Evolutionary conservation across 1,284 basidiomycete genomes (phyloP), one percentile per base, ranked within the genome.

Genomic region (Cryptococcus floricola): DNA sequence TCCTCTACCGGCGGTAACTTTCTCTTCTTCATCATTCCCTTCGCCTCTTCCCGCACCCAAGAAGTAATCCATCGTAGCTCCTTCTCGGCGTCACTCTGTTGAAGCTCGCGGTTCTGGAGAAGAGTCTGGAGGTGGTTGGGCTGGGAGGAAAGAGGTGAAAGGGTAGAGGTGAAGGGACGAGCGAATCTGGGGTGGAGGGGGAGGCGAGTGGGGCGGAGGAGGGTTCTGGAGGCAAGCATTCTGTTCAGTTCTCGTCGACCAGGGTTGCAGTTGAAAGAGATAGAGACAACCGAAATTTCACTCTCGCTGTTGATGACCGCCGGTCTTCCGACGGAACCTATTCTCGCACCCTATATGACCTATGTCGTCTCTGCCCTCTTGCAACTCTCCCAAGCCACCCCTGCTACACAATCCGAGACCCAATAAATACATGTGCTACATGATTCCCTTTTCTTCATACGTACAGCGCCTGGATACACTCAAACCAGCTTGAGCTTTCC

Each of bases 401-500:
- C 31, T 8, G 31, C 6, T 8, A 10, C 10, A 10, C 10, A 34
- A 34, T 6, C 31, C 31, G 10, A 8, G 1, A 34, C 14, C 14
- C 41, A 42, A 42, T 13, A 42, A 10, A n/a, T 42, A n/a, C 16
- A n/a, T n/a, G 41, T 23, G 41, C 41, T 42, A 23, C 23, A 23
- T 23, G 3, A 23, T 23, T 3, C 23, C 41, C 19, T 42, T 23
- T 7, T n/a, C 6, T 5, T 9, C 5, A 10, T 42, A 13, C 14
- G 9, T 10, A 42, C 41, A 10, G 14, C 31, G 23, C 31, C 31
- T 10, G 31, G 41, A 42, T 42, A n/a, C 27, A 18, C 49, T 53
- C 67, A 71, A 28, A 68, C 60, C 18, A 95, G 80, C 64, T 84
- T 74, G 85, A 87, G 91, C 63, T 81, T 78, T 8, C 74, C 75